phyloP scores from a whole-genome alignment of 1,284 basidiomycete species.

The Lentinus polychrous region DNA sequence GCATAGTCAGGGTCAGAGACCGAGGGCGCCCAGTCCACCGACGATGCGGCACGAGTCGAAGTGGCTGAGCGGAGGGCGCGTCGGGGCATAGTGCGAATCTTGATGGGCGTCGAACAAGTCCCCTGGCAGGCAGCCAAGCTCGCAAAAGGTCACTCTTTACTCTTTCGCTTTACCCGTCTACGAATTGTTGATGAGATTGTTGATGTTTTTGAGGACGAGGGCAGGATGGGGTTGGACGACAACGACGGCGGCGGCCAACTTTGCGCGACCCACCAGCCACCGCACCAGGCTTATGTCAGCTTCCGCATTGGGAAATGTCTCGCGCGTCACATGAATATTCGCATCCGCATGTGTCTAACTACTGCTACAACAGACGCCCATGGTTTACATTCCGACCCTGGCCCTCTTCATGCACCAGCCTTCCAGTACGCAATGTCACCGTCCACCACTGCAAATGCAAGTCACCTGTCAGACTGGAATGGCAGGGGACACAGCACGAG shows the following conservation, averaged over 20 bases:
- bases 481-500: constrained; percentile 2
- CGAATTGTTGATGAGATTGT: too few species aligned
- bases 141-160: too few species aligned
- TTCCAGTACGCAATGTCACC: constrained; percentile 87
- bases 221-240: too few species aligned
- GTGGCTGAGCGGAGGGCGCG: not conserved
- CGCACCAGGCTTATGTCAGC: not conserved
- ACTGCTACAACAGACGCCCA: too few species aligned
- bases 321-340: too few species aligned
- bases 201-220: too few species aligned
- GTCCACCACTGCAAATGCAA: constrained; percentile 53
- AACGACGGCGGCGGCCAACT: too few species aligned
- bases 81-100: constrained; percentile 1
- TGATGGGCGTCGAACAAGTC: too few species aligned
- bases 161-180: too few species aligned
- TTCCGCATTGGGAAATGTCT: not conserved
- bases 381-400: not conserved
- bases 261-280: not conserved
- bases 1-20: constrained; percentile 17
- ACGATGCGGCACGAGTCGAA: not conserved
- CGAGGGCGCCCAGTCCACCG: not conserved
- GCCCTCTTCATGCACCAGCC: constrained; percentile 34
- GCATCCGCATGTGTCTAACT: too few species aligned
- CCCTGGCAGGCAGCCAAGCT: too few species aligned
- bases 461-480: constrained; percentile 8